A percentile compares a stretch with the other conserved stretches of the same genome.
Evolutionary conservation across 176 grass and related monocot species (phyloP).

Genomic region (Triticum turgidum): DNA sequence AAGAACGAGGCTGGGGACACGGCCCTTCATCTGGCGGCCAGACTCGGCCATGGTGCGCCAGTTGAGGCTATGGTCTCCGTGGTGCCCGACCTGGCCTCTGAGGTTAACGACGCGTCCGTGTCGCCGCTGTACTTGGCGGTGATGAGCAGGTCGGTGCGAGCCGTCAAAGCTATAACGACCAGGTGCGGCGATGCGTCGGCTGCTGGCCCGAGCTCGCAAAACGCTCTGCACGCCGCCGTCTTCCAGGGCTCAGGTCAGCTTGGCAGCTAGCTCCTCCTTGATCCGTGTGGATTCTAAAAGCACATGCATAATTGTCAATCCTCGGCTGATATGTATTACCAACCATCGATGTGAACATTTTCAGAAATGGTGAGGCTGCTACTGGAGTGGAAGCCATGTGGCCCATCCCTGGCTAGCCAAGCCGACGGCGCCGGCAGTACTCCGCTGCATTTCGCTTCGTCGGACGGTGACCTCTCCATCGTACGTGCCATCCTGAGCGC

Average conservation of each 20-base stretch:
- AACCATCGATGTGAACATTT: neutral
- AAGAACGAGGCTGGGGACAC: constrained; percentile 10
- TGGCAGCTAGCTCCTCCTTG: too few relatives aligned
- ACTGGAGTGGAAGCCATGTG: neutral
- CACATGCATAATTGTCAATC: too few relatives aligned
- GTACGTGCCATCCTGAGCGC: neutral
- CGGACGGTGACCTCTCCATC: neutral
- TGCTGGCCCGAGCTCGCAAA: constrained; percentile 9
- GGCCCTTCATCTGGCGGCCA: constrained; percentile 7
- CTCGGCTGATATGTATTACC: neutral
- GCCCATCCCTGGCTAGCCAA: neutral
- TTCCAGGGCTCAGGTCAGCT: neutral
- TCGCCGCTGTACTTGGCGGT: constrained; percentile 33
- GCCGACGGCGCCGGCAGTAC: constrained; percentile 4
- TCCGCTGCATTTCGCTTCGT: constrained; percentile 24
- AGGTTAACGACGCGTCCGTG: neutral
- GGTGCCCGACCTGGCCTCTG: neutral
- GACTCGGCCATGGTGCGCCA: neutral
- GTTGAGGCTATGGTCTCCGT: neutral
- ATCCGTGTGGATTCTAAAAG: too few relatives aligned
- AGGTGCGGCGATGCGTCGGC: neutral
- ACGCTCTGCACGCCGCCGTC: constrained; percentile 35
- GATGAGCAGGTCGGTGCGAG: neutral
- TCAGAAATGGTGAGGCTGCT: constrained; percentile 1
- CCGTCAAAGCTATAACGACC: neutral